Evolutionary conservation across 441 rosid species (phyloP), one percentile per base, ranked within the genome.

Genomic region (Brassica balearica): DNA sequence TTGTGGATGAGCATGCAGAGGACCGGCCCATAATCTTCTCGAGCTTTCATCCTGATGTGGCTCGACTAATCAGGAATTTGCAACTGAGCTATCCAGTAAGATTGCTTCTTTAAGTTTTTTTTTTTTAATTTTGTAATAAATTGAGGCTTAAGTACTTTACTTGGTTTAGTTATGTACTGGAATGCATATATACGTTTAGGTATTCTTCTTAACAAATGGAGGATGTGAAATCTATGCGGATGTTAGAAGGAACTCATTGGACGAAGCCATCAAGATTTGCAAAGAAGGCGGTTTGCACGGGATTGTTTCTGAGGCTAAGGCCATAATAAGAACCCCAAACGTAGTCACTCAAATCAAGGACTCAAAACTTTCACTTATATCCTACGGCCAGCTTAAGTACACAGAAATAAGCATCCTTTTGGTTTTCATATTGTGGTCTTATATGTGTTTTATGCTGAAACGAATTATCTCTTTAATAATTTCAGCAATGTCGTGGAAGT

Each of bases 41-140:
- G 0, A 88, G 87, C 88, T 89, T 89, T 77, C 90, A 88, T 27
- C 93, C 93, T 34, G 91, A 89, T 71, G 91, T 85, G 0, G 88
- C 85, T 53, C 76, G 46, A 60, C 78, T 89, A 67, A 77, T 85
- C 11, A 80, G 87, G 73, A 85, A 77, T 62, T 73, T 89, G 66
- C 89, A 89, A 51, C 69, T 65, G 80, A 34, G 46, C 3, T 83
- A 88, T 80, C 91, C 87, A 0, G 93, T 89, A 85, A 82, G 81
- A 48, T 46, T 25, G 36, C 68, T 68, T 27, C 27, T 77, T 67
- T 60, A 19, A 17, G 19, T 17, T 17, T 17, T 17, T 17, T 17
- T 17, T 17, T 17, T 17, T 17, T 17, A 17, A 17, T 17, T 17
- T 17, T 17, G 19, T 17, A 17, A 17, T 17, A 17, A 17, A 17